Evolutionary conservation across 2,329 filamentous ascomycete species (phyloP).

Genomic region (Microdochium paspali): DNA sequence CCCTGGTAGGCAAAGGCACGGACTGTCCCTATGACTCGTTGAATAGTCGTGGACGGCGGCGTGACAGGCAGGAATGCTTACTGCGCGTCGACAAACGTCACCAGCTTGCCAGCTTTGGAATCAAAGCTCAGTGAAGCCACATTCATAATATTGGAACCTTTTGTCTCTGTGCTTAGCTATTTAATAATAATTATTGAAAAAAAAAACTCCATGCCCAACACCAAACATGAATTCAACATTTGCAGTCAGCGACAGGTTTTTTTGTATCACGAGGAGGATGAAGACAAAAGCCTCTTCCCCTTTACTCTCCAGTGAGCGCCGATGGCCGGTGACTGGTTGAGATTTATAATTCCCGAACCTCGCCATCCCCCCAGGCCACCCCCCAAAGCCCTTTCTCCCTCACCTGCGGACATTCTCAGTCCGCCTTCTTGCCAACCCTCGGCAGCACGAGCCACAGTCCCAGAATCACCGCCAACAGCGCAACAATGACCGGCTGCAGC

Average conservation of each 20-base stretch:
- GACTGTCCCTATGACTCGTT: not conserved
- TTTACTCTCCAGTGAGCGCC: too few relatives aligned
- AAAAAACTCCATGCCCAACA: too few relatives aligned
- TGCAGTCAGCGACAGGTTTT: too few relatives aligned
- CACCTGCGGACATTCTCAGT: constrained; percentile 16
- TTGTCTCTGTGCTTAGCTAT: not conserved
- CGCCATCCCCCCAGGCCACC: not conserved
- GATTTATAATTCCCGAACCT: too few relatives aligned
- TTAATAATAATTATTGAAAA: too few relatives aligned
- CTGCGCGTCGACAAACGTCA: not conserved
- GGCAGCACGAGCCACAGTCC: constrained; percentile 37
- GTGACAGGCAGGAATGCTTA: not conserved
- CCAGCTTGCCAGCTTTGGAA: not conserved
- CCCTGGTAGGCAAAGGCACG: not conserved
- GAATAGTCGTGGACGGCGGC: not conserved
- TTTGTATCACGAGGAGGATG: too few relatives aligned
- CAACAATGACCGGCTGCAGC: constrained; percentile 47
- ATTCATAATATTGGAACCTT: too few relatives aligned
- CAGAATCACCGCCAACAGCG: constrained; percentile 32
- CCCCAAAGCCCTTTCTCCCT: not conserved
- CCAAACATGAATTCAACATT: too few relatives aligned
- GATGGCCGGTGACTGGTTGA: too few relatives aligned
- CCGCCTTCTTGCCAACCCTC: constrained; percentile 27
- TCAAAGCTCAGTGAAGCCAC: too few relatives aligned
- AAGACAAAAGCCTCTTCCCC: too few relatives aligned